Evolutionary conservation across 495 filamentous ascomycete species (phyloP).

Genomic region (Cercophora scortea): DNA sequence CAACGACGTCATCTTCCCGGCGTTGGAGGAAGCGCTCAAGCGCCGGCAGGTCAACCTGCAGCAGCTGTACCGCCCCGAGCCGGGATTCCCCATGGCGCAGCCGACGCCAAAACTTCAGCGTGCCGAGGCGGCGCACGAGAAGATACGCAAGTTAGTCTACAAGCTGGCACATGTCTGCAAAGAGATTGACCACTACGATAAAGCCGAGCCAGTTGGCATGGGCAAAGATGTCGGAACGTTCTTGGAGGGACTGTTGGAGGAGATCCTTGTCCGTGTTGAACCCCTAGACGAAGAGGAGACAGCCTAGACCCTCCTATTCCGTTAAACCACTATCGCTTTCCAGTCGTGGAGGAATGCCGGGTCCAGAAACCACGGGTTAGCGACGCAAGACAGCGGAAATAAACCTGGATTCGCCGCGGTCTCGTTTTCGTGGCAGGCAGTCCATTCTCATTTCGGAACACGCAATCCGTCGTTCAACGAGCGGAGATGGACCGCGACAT

Average conservation of each 20-base stretch:
- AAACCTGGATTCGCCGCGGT: too few species aligned
- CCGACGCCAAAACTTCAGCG: constrained; percentile 49
- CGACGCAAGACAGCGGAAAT: too few species aligned
- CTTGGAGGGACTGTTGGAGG: constrained; percentile 86
- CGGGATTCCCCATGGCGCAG: constrained; percentile 16
- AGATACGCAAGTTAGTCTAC: constrained; percentile 66
- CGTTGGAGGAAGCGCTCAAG: constrained; percentile 78
- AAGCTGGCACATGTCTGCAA: constrained; percentile 70
- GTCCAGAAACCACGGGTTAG: too few species aligned
- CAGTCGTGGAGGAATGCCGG: too few species aligned
- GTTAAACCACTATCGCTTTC: too few species aligned
- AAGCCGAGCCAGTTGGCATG: constrained; percentile 79
- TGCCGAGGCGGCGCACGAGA: constrained; percentile 70
- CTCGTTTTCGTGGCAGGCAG: too few species aligned
- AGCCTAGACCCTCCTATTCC: not conserved
- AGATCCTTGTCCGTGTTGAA: constrained; percentile 88
- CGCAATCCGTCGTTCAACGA: too few species aligned
- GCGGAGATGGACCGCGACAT: too few species aligned
- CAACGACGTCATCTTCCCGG: constrained; percentile 79
- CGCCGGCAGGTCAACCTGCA: constrained; percentile 64
- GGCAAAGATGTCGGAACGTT: constrained; percentile 79
- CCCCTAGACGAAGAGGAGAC: constrained; percentile 62
- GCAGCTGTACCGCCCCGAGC: constrained; percentile 38
- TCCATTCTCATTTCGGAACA: too few species aligned
- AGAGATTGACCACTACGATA: constrained; percentile 83